Conservation (phyloP, 2,329 filamentous ascomycete genomes). For the Xylariaceae sp. region DNA sequence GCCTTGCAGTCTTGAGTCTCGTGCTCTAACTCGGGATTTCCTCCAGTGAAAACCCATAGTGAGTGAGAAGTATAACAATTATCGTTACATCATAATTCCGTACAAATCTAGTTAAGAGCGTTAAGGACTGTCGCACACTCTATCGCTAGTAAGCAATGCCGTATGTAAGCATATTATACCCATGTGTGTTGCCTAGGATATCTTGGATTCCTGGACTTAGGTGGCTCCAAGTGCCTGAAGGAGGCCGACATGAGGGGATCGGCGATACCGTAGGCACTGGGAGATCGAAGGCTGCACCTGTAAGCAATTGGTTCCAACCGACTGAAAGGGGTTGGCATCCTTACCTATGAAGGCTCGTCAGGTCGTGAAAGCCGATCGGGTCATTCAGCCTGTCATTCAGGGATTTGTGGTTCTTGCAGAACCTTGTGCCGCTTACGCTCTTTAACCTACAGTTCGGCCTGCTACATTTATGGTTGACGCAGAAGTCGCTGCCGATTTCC, state of each 20-base stretch:
- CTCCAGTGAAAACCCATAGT: neutral
- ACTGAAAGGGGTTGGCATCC: neutral
- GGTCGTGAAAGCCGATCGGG: slow-evolving; percentile 13
- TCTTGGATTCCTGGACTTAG: slow-evolving; percentile 13
- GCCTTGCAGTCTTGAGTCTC: too few relatives aligned
- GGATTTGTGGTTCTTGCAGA: slow-evolving; percentile 25
- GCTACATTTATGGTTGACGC: slow-evolving; percentile 23
- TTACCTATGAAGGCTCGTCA: slow-evolving; percentile 24
- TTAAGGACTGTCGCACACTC: neutral
- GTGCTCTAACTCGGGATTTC: too few relatives aligned
- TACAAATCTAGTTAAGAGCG: neutral
- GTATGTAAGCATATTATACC: slow-evolving; percentile 1
- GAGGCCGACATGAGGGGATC: slow-evolving; percentile 18
- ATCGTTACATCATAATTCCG: neutral
- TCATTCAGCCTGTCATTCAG: slow-evolving; percentile 5
- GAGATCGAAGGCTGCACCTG: slow-evolving; percentile 16
- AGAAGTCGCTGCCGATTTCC: slow-evolving; percentile 22
- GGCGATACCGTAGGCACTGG: slow-evolving; percentile 15
- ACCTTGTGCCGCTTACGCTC: slow-evolving; percentile 14
- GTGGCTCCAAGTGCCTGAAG: slow-evolving; percentile 7
- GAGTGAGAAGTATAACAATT: neutral
- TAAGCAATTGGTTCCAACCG: slow-evolving; percentile 1
- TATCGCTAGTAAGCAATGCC: neutral
- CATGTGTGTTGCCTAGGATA: slow-evolving; percentile 12
- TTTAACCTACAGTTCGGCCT: slow-evolving; percentile 22